Evolutionary conservation across 1,284 basidiomycete species (phyloP), one percentile per base, ranked within the genome.

Genomic region (Moniliophthora roreri): DNA sequence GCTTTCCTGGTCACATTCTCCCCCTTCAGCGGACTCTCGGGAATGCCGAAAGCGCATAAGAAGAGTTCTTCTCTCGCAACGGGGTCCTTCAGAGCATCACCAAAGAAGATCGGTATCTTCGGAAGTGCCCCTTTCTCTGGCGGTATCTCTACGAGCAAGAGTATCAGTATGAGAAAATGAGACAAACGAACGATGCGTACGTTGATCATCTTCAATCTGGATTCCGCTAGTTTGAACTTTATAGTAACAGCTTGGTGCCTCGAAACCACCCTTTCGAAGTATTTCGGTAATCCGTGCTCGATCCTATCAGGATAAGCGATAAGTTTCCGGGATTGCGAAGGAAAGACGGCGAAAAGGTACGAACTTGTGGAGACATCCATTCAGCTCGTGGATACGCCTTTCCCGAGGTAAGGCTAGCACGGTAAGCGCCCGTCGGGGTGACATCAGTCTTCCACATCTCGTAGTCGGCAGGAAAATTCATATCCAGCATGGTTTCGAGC

Each of bases 241-340:
- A 59, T 68, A 68, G 61, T 62, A 69, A 36, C 57, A 60, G 24
- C 60, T 47, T 11, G 64, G 56, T 3, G 56, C 55, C 23, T 57
- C 56, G 45, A 66, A 50, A 7, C 64, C 63, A 21, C 60, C 60
- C 11, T 55, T 54, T 2, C 36, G 13, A 51, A 57, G 48, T 57
- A 55, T 38, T 45, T 59, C 53, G 7, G 61, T 60, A 58, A 63
- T 15, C 15, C 32, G 23, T 18, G 36, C 32, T 7, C 39, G 21
- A 26, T 53, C 52, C 52, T 53, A n/a, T n/a, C n/a, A n/a, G 16
- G 1, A 3, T 9, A 16, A 9, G n/a, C 41, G 26, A 18, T 15
- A 18, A 18, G 10, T 35, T 15, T 9, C 8, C 18, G n/a, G 15
- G 11, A 3, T n/a, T 23, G 16, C 21, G 35, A 11, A 15, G 8